Evolutionary conservation across 768 basidiomycete species (phyloP), one percentile per base, ranked within the genome.

Genomic region (Collybia nuda): DNA sequence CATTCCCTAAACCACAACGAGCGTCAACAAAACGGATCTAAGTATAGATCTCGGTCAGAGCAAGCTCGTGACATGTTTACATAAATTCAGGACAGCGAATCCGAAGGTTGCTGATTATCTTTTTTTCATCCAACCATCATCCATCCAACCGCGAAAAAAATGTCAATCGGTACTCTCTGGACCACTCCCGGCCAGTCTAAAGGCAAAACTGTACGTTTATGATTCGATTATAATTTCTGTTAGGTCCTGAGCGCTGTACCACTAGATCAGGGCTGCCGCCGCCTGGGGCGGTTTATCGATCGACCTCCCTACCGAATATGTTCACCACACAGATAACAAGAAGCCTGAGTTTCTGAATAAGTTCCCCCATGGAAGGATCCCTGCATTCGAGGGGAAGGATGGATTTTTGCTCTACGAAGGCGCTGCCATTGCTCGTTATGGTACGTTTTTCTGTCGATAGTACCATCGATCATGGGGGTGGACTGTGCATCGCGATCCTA

Each of bases 341-440:
- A 82, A 80, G 62, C 78, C 86, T 0, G 86, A 84, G 26, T 91
- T 84, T 68, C 64, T 81, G 41, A 64, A 65, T 46, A 93, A 93
- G 69, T 94, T 91, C 70, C 82, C 87, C 44, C 78, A 77, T 51
- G 87, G 89, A 49, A 92, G 93, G 76, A 81, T 96, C 58, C 96
- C 97, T 22, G 86, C 88, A 32, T 79, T 88, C 47, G 91, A 93
- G 67, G 75, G 79, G 40, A 68, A 74, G 12, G 82, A 93, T 67
- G 93, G 93, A 48, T 81, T 92, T 77, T 79, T 75, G 62, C 73
- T 97, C 51, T 81, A 83, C 58, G 96, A 96, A 76, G 77, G 81
- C 48, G 64, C 71, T 48, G 83, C 93, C 42, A 93, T 98, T 68
- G 88, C 92, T 40, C 85, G 84, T 50, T 94, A 96, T 72, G 60